Conservation (phyloP, 2,329 filamentous ascomycete species). For the Fragosphaeria purpurea region DNA sequence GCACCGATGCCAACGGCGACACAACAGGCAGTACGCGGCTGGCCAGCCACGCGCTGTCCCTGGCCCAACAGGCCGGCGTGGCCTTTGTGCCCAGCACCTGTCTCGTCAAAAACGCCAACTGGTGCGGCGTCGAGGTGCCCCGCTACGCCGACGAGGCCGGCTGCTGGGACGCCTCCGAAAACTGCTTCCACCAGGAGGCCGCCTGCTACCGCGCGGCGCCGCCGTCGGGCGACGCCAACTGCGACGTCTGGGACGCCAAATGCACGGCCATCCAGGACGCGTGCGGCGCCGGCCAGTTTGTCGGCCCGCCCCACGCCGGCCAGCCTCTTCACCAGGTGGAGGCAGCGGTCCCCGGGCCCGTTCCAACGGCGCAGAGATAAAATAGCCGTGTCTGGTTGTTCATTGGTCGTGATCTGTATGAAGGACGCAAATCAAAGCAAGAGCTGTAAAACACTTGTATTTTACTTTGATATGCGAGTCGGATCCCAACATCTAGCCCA, state of each 20-base stretch:
- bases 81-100: slow-evolving; percentile 39
- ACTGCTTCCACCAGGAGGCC: slow-evolving; percentile 49
- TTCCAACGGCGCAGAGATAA: slow-evolving; percentile 16
- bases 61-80: slow-evolving; percentile 34
- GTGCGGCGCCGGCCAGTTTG: slow-evolving; percentile 32
- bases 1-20: neutral
- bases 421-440: too few species aligned
- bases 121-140: slow-evolving; percentile 55
- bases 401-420: too few species aligned
- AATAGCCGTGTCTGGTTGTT: too few species aligned
- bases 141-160: slow-evolving; percentile 42
- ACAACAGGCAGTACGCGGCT: neutral
- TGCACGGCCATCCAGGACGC: slow-evolving; percentile 39
- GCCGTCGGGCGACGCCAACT: slow-evolving; percentile 50
- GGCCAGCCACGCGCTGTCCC: neutral
- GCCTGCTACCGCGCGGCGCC: slow-evolving; percentile 50
- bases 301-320: slow-evolving; percentile 37
- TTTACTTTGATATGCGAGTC: too few species aligned
- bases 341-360: slow-evolving; percentile 21
- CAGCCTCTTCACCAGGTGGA: slow-evolving; percentile 26
- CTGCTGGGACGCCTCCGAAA: slow-evolving; percentile 48
- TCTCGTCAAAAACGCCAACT: slow-evolving; percentile 60
- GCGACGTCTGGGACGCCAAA: slow-evolving; percentile 52
- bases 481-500: too few species aligned
- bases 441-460: too few species aligned